Base-by-base conservation (phyloP, 2,329 filamentous ascomycete genomes). In the Colletotrichum tamarilloi region DNA sequence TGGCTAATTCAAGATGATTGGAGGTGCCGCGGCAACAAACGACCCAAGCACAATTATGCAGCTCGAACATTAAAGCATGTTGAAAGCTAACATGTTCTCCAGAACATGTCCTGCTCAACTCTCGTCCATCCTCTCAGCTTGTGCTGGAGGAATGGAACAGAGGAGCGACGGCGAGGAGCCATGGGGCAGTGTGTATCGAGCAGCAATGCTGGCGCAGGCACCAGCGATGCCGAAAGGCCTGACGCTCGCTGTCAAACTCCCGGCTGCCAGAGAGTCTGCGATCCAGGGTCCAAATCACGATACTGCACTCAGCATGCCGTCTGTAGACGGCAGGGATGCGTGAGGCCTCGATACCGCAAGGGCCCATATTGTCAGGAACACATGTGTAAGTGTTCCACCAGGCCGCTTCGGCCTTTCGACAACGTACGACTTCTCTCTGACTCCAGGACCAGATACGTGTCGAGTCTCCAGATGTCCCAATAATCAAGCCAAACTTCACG, bases 131-230 rank as follows among this genome's bases (percentile, higher is more conserved):
- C 62, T 65, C 71, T 62, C 71, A 62, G 71, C 67, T 14, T 62
- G 35, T 38, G 67, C 71, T 73, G 71, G 71, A 55, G 67, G 71
- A 65, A 49, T 9, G 71, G 71, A 70, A 24, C 30, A 53, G 32
- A 73, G 46, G 24, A 49, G 62, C 67, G 71, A 28, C 52, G 67
- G 60, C 30, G 19, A 56, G 67, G 42, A 59, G 67, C 55, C 70
- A 73, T 73, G 71, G 71, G 71, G 22, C 71, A 73, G 67, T 73
- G 71, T 30, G 71, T 71, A 35, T 73, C 71, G n/a, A 70, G 59
- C 55, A 53, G 46, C 52, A 57, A 30, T 46, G 12, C 26, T 35
- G 52, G 56, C 42, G 52, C 52, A 28, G 53, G 49, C n/a, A 63
- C 12, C 49, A 49, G 35, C 64, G 46, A 26, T 3, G 19, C 19